phyloP scores from a whole-genome alignment of 2,329 filamentous ascomycete species.

The Furcasterigmium furcatum region DNA sequence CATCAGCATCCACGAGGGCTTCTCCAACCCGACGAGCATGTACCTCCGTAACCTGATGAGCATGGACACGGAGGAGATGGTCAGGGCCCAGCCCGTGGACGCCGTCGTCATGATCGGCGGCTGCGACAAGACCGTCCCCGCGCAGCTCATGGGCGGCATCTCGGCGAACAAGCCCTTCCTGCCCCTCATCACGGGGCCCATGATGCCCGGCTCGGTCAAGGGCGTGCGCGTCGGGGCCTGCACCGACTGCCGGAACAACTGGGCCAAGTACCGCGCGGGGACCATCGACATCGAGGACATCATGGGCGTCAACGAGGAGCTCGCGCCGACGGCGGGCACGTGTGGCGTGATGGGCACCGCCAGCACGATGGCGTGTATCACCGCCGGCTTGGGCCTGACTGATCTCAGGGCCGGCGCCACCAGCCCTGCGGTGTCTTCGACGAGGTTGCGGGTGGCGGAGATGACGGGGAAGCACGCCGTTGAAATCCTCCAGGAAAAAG shows the following conservation, averaged over 20 bases:
- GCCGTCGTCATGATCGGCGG: conserved; percentile 66
- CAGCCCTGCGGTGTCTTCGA: conserved; percentile 73
- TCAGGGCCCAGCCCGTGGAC: conserved; percentile 67
- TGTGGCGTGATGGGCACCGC: conserved; percentile 93
- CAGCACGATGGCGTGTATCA: conserved; percentile 83
- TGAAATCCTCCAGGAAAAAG: conserved; percentile 56
- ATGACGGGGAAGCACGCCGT: conserved; percentile 70
- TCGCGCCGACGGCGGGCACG: conserved; percentile 73
- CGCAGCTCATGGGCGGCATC: conserved; percentile 72
- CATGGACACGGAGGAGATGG: conserved; percentile 80
- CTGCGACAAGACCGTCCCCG: conserved; percentile 72
- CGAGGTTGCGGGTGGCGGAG: conserved; percentile 78
- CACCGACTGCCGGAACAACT: conserved; percentile 72
- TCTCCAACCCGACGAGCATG: conserved; percentile 71
- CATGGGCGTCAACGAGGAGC: conserved; percentile 65
- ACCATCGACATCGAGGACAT: conserved; percentile 71
- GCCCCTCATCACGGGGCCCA: conserved; percentile 67
- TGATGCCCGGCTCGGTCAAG: conserved; percentile 68
- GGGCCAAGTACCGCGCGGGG: conserved; percentile 65
- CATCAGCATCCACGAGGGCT: conserved; percentile 68
- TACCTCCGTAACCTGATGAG: conserved; percentile 72
- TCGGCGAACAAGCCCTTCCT: conserved; percentile 71
- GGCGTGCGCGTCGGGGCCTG: conserved; percentile 68
- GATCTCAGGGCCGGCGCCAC: conserved; percentile 72
- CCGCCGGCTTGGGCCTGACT: conserved; percentile 79